These are phyloP conservation scores for Boletus fagicola DNA, from an alignment of 768 basidiomycete genomes.

Conservation along the genomic window DNA sequence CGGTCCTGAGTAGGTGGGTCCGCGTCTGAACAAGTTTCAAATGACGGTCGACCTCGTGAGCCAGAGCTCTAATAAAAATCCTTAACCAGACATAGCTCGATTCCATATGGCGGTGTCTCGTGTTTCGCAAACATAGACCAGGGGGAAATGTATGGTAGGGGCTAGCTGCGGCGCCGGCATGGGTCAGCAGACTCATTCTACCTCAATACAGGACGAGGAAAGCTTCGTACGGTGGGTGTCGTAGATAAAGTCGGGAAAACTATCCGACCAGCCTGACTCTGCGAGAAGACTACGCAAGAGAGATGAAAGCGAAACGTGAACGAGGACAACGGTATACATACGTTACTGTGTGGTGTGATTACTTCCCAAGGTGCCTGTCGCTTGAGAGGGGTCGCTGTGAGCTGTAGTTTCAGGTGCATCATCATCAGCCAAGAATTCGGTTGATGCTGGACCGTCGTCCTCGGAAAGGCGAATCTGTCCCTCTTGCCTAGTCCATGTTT, in stretches of 20 bases:
- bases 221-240: slow-evolving; percentile 1
- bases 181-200: not conserved
- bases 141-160: not conserved
- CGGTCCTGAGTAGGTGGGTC: not conserved
- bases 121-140: not conserved
- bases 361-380: slow-evolving; percentile 7
- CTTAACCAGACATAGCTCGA: not conserved
- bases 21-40: not conserved
- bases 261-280: not conserved
- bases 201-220: not conserved
- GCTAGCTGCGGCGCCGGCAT: not conserved
- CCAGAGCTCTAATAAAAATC: not conserved
- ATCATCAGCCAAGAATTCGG: slow-evolving; percentile 60
- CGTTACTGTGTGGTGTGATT: slow-evolving; percentile 2
- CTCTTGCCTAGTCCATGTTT: slow-evolving; percentile 50
- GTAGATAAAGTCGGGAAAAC: not conserved
- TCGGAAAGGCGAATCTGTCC: slow-evolving; percentile 65
- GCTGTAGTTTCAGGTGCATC: slow-evolving; percentile 42
- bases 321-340: not conserved
- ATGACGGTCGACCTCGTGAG: not conserved
- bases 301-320: not conserved
- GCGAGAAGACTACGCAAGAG: not conserved
- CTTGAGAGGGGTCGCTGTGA: slow-evolving; percentile 26
- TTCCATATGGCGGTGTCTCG: not conserved
- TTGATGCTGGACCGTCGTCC: slow-evolving; percentile 71